Evolutionary conservation across 257 asterid species (phyloP), one percentile per base, ranked within the genome.

Genomic region (Capsicum chinense): DNA sequence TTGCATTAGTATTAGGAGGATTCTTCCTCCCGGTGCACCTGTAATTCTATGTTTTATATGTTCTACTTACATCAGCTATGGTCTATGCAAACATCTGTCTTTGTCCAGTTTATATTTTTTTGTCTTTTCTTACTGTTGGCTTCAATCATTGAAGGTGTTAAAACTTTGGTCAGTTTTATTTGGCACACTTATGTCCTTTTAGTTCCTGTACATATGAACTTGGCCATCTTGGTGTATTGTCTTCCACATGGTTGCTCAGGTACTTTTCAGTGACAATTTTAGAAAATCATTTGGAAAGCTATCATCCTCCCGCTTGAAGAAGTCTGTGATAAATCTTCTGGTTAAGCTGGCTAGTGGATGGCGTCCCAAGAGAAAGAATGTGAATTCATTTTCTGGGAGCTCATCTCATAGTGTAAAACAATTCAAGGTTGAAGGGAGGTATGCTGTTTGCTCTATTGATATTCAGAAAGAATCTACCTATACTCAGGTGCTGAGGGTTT

Each of bases 331-430:
- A 12, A 85, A 68, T 48, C 70, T 88, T 35, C 78, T 93, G 76
- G 85, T 89, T 80, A 91, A 88, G 87, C 90, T 92, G 80, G 92
- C 96, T 60, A 83, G 90, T 44, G 97, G 97, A 52, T 92, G 97
- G 97, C 91, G 94, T 83, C 96, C 96, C 6, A 89, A 87, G 89
- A 93, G 86, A 71, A 84, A 76, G 82, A 84, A 80, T 39, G 89
- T 91, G 85, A 93, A 93, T 83, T 56, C 67, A 79, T 33, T 81
- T 57, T 92, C 92, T 37, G 89, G 88, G 86, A 85, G 74, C 86
- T 90, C 96, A 70, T 83, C 84, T 3, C 87, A 88, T 70, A 79
- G 89, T 56, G 85, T 93, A 84, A 88, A 93, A 64, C 88, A 90
- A 48, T 89, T 90, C 82, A 89, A 89, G 88, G 91, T 92, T 82